These are phyloP conservation scores for Arthrobotrys sinensis DNA, from an alignment of 2,329 filamentous ascomycete species.

Conservation along the genomic window DNA sequence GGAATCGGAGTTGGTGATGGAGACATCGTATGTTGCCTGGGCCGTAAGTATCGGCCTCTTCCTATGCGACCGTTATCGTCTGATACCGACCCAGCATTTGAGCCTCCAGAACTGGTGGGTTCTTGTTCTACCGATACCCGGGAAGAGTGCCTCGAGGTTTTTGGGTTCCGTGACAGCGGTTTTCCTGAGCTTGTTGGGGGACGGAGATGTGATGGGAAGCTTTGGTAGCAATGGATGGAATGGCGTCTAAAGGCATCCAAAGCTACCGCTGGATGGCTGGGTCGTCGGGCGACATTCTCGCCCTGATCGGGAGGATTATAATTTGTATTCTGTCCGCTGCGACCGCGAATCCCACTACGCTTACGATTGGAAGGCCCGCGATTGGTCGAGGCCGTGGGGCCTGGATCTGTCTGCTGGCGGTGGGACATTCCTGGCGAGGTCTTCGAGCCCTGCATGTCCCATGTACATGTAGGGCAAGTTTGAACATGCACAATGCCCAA, in stretches of 20 bases:
- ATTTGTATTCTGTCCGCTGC: slow-evolving; percentile 35
- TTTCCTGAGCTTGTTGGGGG: slow-evolving; percentile 70
- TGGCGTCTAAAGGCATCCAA: slow-evolving; percentile 66
- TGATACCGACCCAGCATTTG: slow-evolving; percentile 36
- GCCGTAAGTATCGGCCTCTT: slow-evolving; percentile 22
- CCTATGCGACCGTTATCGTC: slow-evolving; percentile 10
- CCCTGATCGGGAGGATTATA: slow-evolving; percentile 28
- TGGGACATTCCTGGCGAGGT: slow-evolving; percentile 53
- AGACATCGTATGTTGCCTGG: slow-evolving; percentile 66
- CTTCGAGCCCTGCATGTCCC: slow-evolving; percentile 27
- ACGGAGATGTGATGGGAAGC: slow-evolving; percentile 82
- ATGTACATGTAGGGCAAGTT: slow-evolving; percentile 34
- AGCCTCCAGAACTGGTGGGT: slow-evolving; percentile 65
- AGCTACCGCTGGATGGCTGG: slow-evolving; percentile 60
- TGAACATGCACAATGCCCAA: slow-evolving; percentile 26
- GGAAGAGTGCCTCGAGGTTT: slow-evolving; percentile 63
- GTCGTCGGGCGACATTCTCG: slow-evolving; percentile 20
- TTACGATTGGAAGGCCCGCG: slow-evolving; percentile 51
- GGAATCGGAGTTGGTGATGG: slow-evolving; percentile 80
- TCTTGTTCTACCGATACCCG: slow-evolving; percentile 59
- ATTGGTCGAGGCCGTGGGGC: slow-evolving; percentile 44
- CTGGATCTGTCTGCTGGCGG: slow-evolving; percentile 38
- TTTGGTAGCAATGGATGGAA: slow-evolving; percentile 80
- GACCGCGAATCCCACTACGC: slow-evolving; percentile 31
- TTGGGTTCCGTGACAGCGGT: slow-evolving; percentile 30